Evolutionary conservation across 2,329 filamentous ascomycete genomes (phyloP).

Genomic region (Hirsutella rhossiliensis): DNA sequence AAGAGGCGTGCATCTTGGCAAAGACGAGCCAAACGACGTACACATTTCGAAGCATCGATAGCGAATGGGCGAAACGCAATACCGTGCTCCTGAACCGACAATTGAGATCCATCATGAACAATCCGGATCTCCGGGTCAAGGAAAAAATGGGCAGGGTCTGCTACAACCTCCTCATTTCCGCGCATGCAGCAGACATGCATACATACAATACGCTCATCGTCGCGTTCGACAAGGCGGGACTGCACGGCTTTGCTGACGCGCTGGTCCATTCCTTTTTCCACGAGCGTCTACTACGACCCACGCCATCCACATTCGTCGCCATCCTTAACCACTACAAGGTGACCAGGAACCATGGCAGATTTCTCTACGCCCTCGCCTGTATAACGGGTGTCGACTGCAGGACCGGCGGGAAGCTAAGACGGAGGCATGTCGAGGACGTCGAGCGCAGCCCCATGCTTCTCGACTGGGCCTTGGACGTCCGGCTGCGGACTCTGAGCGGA

Average conservation of each 20-base stretch:
- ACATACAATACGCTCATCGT: conserved; percentile 61
- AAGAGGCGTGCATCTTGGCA: conserved; percentile 15
- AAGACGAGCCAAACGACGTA: conserved; percentile 8
- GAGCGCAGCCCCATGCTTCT: conserved; percentile 11
- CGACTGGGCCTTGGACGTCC: conserved; percentile 15
- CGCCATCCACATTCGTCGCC: conserved; percentile 34
- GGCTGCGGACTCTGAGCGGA: conserved; percentile 13
- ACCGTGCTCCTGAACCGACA: conserved; percentile 15
- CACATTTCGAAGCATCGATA: conserved; percentile 16
- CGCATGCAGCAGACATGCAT: conserved; percentile 49
- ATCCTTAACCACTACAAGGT: conserved; percentile 38
- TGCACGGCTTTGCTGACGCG: conserved; percentile 37
- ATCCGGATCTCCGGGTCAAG: conserved; percentile 12
- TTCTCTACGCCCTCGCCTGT: conserved; percentile 31
- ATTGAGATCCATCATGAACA: conserved; percentile 15
- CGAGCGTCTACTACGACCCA: conserved; percentile 30
- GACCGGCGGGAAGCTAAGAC: conserved; percentile 25
- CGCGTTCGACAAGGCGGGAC: conserved; percentile 44
- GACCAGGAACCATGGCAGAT: conserved; percentile 25
- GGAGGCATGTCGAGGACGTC: conserved; percentile 21
- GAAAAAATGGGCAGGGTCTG: conserved; percentile 32
- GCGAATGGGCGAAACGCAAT: conserved; percentile 11
- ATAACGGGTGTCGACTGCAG: conserved; percentile 30
- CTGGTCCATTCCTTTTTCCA: conserved; percentile 39
- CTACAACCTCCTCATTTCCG: conserved; percentile 54